Percentiles rank a stretch among this genome's conserved stretches.
These are phyloP conservation scores for Ballota nigra DNA, from an alignment of 257 asterid genomes.

Conservation along the genomic window DNA sequence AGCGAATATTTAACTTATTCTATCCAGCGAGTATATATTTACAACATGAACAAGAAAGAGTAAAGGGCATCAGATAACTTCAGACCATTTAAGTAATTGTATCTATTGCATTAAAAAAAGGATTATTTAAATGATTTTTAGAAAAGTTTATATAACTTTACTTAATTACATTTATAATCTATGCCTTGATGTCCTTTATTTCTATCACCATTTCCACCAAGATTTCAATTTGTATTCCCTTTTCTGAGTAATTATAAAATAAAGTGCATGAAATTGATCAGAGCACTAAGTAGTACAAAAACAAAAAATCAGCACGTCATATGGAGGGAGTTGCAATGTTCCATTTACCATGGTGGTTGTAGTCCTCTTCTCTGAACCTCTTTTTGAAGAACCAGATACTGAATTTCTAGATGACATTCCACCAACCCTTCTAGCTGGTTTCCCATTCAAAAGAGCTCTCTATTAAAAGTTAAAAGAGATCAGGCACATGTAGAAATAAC, in stretches of 20 bases:
- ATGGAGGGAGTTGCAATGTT: background rate
- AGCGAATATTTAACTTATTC: background rate
- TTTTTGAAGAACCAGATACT: constrained; percentile 57
- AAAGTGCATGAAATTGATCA: background rate
- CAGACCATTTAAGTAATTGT: background rate
- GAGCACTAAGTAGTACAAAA: background rate
- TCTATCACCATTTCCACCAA: background rate
- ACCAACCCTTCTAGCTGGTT: constrained; percentile 48
- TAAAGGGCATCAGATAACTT: background rate
- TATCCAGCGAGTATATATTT: background rate
- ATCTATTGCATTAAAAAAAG: background rate
- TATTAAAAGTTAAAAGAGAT: constrained; percentile 29
- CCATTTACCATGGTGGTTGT: constrained; percentile 62
- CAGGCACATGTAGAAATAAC: background rate
- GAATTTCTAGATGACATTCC: constrained; percentile 53
- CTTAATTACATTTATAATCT: background rate
- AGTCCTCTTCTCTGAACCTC: constrained; percentile 55
- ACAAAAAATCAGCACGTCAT: background rate
- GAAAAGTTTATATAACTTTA: constrained; percentile 5
- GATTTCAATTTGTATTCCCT: background rate
- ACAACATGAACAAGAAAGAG: background rate
- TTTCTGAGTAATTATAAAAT: background rate
- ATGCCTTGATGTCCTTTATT: background rate
- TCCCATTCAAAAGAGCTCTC: constrained; percentile 69
- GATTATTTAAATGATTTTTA: background rate